Evolutionary conservation across 148 eudicot species (phyloP), one percentile per base, ranked within the genome.

Genomic region (Diospyros lotus): DNA sequence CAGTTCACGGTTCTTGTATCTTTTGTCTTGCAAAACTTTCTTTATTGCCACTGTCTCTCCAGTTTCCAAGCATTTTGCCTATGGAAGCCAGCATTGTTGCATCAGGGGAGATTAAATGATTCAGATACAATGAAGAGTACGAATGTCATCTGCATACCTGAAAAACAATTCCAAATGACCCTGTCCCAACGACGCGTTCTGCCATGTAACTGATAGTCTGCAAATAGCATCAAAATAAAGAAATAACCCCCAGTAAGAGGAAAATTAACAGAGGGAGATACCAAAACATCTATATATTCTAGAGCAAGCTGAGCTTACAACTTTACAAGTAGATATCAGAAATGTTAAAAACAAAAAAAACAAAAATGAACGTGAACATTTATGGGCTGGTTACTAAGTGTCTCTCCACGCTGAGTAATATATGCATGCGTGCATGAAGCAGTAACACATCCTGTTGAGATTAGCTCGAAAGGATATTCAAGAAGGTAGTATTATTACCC

Each of bases 191-290:
- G 73, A 87, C 84, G 68, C 90, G 86, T 82, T 87, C 90, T 10
- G 88, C 90, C 90, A 84, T 84, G 79, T 87, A 87, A 79, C 86
- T 87, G 40, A 87, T 84, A 14, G 90, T 87, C 88, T 87, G 83
- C 76, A 73, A 44, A 11, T 69, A 75, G 69, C 68, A 77, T 42
- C 68, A 55, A 65, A 50, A 28, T n/a, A 61, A 3, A 28, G 13
- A 50, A 8, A 5, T 10, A 46, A 72, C 15, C 39, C 11, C 15
- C 45, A 45, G n/a, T 54, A 39, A 15, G 1, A 48, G 50, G 42
- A 63, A 58, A 59, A 60, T 55, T 54, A 64, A 71, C 14, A 48
- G 55, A 12, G 58, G 4, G 11, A 17, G 18, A 13, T 28, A 17
- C 17, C 18, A 41, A 67, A 48, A 67, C 28, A 56, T 4, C 39